Conservation (phyloP, 2,329 filamentous ascomycete species). For the Fonsecaea multimorphosa region DNA sequence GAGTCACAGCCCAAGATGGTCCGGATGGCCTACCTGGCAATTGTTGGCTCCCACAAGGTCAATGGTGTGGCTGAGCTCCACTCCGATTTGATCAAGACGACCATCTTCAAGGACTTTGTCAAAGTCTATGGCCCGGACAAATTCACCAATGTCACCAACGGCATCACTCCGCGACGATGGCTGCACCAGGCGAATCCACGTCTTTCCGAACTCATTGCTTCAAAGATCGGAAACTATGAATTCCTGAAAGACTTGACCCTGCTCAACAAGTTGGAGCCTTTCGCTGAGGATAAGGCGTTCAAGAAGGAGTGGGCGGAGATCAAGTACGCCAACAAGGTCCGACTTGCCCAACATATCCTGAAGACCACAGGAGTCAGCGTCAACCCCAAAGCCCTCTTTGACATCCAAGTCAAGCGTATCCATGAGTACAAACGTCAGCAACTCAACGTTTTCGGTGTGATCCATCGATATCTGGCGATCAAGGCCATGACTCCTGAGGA, state of each 20-base stretch:
- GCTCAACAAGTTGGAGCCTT: conserved; percentile 84
- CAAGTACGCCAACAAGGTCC: conserved; percentile 94
- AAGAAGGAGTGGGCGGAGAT: conserved; percentile 94
- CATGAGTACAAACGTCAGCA: conserved; percentile 99
- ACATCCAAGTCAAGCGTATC: conserved; percentile 98
- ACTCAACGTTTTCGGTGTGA: conserved; percentile 98
- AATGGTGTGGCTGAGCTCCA: conserved; percentile 98
- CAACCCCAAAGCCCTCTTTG: conserved; percentile 87
- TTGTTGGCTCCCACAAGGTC: conserved; percentile 98
- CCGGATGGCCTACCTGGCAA: conserved; percentile 92
- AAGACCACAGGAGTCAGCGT: conserved; percentile 77
- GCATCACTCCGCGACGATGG: conserved; percentile 95
- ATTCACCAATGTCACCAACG: conserved; percentile 98
- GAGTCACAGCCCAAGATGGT: conserved; percentile 98
- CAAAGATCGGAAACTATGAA: conserved; percentile 79
- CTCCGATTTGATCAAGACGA: conserved; percentile 96
- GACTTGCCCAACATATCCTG: conserved; percentile 90
- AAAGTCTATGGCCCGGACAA: conserved; percentile 93
- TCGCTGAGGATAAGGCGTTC: conserved; percentile 84
- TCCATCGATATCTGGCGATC: conserved; percentile 88
- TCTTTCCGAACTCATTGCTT: conserved; percentile 88
- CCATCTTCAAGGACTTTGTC: conserved; percentile 99
- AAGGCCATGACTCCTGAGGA: conserved; percentile 85
- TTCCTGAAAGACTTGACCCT: conserved; percentile 91
- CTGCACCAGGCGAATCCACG: conserved; percentile 95